Evolutionary conservation across 306 rosid genomes (phyloP), one percentile per base, ranked within the genome.

Genomic region (Erythrophleum fordii): DNA sequence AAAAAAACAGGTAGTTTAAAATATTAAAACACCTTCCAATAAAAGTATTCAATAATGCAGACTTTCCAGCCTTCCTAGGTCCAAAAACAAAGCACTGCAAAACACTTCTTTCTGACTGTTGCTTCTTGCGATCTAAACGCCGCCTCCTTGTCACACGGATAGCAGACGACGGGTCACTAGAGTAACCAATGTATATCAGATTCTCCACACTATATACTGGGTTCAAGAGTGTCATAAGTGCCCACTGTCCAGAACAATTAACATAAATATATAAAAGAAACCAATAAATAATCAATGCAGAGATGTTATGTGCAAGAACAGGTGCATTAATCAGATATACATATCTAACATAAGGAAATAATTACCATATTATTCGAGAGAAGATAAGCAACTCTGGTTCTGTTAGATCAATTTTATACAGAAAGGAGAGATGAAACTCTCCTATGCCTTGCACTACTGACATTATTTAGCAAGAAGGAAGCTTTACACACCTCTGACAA

Each of bases 31-130:
- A 69, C 73, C 98, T 93, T 88, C 90, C 93, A 83, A 96, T 81
- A 79, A 93, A 93, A 71, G 95, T 83, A 80, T 93, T 97, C 82
- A 96, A 83, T 46, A 96, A 79, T 44, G 95, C 90, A 81, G 99
- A 96, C 68, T 96, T 96, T 68, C 99, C 99, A 10, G 99, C 88
- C 81, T 87, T 89, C 88, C 88, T 90, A 75, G 99, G 94, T 82
- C 99, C 99, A 77, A 96, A 96, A 58, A 96, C 97, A 73, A 90
- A 92, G 90, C 99, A 96, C 70, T 93, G 99, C 85, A 90, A 83
- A 70, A 92, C 97, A 73, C 81, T 90, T 86, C 98, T 86, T 14
- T 96, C 99, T 18, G 94, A 87, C 25, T 56, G 93, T 66, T 96
- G 97, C 84, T 88, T 93, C 88, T 96, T 96, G 72, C 97, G 94